Evolutionary conservation across 345 rosid genomes (phyloP).

Genomic region (Streptanthus diversifolius): DNA sequence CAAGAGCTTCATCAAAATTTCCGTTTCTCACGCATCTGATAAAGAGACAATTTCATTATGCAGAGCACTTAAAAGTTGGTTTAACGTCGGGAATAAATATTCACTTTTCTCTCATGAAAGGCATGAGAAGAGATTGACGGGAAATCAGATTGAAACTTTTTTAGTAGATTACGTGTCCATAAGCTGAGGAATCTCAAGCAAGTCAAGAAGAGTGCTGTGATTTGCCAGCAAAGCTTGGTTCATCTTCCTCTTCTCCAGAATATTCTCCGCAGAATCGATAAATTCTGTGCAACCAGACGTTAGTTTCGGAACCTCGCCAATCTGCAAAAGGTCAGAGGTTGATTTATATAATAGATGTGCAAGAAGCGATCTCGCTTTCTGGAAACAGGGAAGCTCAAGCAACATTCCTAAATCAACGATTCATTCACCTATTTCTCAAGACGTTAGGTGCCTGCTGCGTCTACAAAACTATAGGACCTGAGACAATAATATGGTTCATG

Average conservation of each 20-base stretch:
- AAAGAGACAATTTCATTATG: conserved; percentile 13
- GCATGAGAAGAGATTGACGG: conserved; percentile 5
- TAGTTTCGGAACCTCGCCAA: conserved; percentile 66
- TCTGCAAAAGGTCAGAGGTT: conserved; percentile 43
- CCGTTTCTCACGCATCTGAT: conserved; percentile 95
- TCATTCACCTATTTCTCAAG: conserved; percentile 23
- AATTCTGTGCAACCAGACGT: conserved; percentile 92
- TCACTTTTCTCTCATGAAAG: background rate
- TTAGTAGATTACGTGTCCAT: conserved; percentile 87
- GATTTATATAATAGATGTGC: background rate
- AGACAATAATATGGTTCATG: background rate
- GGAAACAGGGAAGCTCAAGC: conserved; percentile 9
- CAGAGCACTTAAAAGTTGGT: background rate
- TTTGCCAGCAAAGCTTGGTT: conserved; percentile 83
- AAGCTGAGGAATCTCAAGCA: conserved; percentile 99
- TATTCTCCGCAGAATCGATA: conserved; percentile 74
- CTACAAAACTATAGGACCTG: background rate
- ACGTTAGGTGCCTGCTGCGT: background rate
- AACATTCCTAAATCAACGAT: conserved; percentile 13
- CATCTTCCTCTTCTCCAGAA: conserved; percentile 92
- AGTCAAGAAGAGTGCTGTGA: conserved; percentile 90
- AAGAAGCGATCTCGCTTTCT: background rate
- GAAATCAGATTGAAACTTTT: background rate
- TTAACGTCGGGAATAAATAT: background rate
- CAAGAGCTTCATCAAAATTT: conserved; percentile 96